Evolutionary conservation across 2,329 filamentous ascomycete genomes (phyloP).

Genomic region (Colletotrichum limetticola): DNA sequence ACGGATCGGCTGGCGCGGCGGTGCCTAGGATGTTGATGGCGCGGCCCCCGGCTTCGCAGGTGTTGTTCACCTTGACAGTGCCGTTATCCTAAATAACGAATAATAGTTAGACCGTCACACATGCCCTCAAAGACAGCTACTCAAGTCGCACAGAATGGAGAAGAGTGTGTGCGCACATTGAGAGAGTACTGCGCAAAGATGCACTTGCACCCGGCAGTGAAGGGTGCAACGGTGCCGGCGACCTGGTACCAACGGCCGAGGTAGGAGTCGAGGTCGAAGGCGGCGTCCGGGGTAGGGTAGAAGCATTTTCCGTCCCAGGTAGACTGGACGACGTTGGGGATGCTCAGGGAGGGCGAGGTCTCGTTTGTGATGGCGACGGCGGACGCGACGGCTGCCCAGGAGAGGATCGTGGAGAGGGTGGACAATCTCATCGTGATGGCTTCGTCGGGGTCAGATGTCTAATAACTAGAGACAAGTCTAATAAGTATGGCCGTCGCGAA

Average conservation of each 20-base stretch:
- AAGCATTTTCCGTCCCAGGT: slow-evolving; percentile 45
- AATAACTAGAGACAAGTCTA: slow-evolving; percentile 20
- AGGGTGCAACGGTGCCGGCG: slow-evolving; percentile 44
- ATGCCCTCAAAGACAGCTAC: too few species aligned
- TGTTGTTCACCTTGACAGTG: slow-evolving; percentile 46
- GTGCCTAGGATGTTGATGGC: slow-evolving; percentile 44
- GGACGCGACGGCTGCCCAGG: slow-evolving; percentile 24
- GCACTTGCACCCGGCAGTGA: slow-evolving; percentile 45
- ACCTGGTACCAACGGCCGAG: slow-evolving; percentile 48
- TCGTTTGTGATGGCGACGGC: slow-evolving; percentile 30
- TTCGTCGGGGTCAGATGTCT: not conserved
- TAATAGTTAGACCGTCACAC: too few species aligned
- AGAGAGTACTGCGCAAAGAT: slow-evolving; percentile 45
- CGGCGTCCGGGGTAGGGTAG: slow-evolving; percentile 43
- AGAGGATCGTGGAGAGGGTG: slow-evolving; percentile 16
- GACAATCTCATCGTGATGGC: slow-evolving; percentile 21
- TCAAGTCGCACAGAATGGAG: too few species aligned
- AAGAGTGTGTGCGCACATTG: slow-evolving; percentile 39
- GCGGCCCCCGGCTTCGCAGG: slow-evolving; percentile 41
- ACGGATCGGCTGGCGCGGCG: slow-evolving; percentile 41
- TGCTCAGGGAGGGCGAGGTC: slow-evolving; percentile 1
- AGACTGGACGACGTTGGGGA: slow-evolving; percentile 41
- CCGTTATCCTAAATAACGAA: slow-evolving; percentile 39
- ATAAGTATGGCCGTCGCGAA: not conserved
- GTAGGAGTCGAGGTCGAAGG: slow-evolving; percentile 43